Conservation (phyloP, 2,329 filamentous ascomycete species). For the Blastomyces percursus region DNA sequence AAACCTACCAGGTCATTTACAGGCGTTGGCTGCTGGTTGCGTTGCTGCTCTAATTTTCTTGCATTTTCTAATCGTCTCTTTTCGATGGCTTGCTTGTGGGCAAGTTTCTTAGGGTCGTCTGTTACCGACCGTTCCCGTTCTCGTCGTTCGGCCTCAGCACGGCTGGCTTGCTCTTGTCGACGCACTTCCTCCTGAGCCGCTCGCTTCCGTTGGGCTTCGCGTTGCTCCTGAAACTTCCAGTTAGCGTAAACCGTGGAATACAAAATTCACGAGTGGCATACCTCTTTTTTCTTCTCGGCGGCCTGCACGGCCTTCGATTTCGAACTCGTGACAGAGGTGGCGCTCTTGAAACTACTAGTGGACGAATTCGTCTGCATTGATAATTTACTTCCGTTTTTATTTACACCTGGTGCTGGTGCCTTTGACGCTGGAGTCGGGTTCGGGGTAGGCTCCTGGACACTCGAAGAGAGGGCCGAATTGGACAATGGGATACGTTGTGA, state of each 20-base stretch:
- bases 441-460: constrained; percentile 30
- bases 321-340: constrained; percentile 49
- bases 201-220: constrained; percentile 64
- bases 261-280: constrained; percentile 17
- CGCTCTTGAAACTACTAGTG: constrained; percentile 52
- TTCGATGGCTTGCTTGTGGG: constrained; percentile 50
- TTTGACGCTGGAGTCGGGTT: constrained; percentile 26
- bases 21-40: constrained; percentile 28
- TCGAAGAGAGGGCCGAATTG: constrained; percentile 48
- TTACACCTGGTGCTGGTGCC: constrained; percentile 37
- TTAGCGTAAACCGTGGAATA: constrained; percentile 1
- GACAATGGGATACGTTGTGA: constrained; percentile 35
- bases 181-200: constrained; percentile 44
- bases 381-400: constrained; percentile 56
- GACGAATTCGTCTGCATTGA: constrained; percentile 48
- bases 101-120: constrained; percentile 55
- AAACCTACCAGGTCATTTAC: constrained; percentile 28
- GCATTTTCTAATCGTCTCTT: constrained; percentile 40
- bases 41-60: constrained; percentile 37
- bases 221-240: constrained; percentile 49
- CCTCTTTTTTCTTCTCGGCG: constrained; percentile 69
- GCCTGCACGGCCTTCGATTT: constrained; percentile 62
- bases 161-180: constrained; percentile 47
- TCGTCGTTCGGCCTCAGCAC: constrained; percentile 43
- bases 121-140: constrained; percentile 38